Conservation (phyloP, 2,329 filamentous ascomycete species). For the Cercospora citrullina region DNA sequence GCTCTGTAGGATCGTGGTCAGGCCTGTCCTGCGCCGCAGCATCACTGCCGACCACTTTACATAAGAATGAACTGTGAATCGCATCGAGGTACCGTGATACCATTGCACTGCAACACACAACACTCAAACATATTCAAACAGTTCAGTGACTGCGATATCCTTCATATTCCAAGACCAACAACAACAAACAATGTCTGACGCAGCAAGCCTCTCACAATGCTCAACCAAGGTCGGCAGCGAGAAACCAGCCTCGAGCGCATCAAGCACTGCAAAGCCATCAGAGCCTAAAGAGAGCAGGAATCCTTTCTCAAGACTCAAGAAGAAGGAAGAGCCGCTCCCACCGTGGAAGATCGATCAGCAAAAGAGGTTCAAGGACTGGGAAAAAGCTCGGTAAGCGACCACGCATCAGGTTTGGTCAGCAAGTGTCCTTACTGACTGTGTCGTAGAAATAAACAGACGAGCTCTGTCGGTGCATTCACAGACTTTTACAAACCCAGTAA, state of each 20-base stretch:
- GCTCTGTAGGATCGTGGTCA: background rate
- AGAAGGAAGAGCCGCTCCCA: background rate
- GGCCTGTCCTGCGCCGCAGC: background rate
- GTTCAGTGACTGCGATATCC: background rate
- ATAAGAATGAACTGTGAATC: background rate
- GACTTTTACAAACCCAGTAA: conserved; percentile 8
- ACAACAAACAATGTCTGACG: background rate
- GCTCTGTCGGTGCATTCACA: background rate
- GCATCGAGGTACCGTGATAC: background rate
- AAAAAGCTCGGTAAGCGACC: conserved; percentile 4
- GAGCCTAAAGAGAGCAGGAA: background rate
- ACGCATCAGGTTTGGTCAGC: background rate
- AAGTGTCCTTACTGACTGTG: background rate
- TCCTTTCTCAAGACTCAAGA: background rate
- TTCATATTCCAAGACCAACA: background rate
- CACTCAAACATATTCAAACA: background rate
- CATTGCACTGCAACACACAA: background rate
- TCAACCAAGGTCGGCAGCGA: background rate
- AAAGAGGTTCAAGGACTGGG: conserved; percentile 10
- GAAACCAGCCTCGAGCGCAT: background rate
- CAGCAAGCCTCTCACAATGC: conserved; percentile 4
- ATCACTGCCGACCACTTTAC: background rate
- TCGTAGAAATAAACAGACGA: background rate
- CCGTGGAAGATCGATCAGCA: conserved; percentile 9
- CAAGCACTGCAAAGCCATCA: background rate